phyloP scores from a whole-genome alignment of 441 rosid species.

The Gossypium gossypioides region DNA sequence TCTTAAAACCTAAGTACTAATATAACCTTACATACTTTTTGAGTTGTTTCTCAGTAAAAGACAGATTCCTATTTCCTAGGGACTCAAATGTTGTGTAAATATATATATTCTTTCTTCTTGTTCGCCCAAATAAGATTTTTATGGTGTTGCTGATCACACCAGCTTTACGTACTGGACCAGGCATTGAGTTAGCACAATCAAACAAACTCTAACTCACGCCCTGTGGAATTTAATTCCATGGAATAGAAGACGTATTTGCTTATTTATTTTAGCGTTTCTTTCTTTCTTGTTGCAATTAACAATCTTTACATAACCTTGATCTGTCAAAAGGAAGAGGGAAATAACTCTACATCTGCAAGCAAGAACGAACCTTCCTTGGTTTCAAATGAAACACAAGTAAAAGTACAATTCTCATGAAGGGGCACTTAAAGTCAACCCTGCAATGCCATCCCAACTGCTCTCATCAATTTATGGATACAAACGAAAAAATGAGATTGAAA shows the following conservation, averaged over 20 bases:
- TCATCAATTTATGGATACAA: neutral
- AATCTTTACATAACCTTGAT: neutral
- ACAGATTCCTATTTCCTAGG: too few species aligned
- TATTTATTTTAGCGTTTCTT: neutral
- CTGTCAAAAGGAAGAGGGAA: neutral
- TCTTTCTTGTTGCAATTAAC: neutral
- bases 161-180: neutral
- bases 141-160: neutral
- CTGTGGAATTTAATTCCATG: neutral
- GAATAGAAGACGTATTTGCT: neutral
- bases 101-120: neutral
- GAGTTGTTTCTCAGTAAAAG: too few species aligned
- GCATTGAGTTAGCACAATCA: neutral
- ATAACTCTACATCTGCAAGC: neutral
- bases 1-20: too few species aligned
- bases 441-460: neutral
- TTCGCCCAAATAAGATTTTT: neutral
- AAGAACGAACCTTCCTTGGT: neutral
- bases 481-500: neutral
- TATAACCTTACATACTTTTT: too few species aligned
- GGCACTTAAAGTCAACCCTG: neutral
- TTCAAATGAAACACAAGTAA: neutral
- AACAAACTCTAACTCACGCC: neutral
- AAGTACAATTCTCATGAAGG: neutral
- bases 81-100: neutral